Percentiles rank a stretch among this genome's conserved stretches.
Evolutionary conservation across 176 grass and related monocot genomes (phyloP).

Genomic region (Oryza meyeriana): DNA sequence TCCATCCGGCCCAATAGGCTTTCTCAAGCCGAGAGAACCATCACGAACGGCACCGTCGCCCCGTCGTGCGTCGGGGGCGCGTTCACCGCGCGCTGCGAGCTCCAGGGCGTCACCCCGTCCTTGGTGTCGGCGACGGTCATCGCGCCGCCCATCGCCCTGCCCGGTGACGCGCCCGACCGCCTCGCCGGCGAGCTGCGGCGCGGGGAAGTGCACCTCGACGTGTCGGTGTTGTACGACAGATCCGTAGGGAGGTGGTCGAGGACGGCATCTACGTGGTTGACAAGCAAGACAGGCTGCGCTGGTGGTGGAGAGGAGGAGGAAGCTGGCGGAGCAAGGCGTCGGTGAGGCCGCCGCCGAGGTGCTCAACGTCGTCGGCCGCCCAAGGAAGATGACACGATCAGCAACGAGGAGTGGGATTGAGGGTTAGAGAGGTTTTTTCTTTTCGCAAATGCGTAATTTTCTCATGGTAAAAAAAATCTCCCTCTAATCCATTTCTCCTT

Average conservation of each 20-base stretch:
- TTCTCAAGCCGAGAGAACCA: no score
- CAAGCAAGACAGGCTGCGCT: slow-evolving; percentile 48
- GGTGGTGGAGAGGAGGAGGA: slow-evolving; percentile 62
- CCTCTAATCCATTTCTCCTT: neutral
- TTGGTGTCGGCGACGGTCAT: neutral
- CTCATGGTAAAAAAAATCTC: no score
- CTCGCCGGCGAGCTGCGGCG: neutral
- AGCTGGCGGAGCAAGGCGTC: slow-evolving; percentile 43
- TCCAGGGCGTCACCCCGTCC: neutral
- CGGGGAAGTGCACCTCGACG: neutral
- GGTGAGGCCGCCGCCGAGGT: slow-evolving; percentile 40
- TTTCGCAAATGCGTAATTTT: neutral
- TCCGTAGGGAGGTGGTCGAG: slow-evolving; percentile 47
- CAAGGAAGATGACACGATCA: slow-evolving; percentile 57
- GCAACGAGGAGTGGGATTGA: slow-evolving; percentile 75
- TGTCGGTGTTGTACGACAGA: neutral
- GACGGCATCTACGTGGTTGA: slow-evolving; percentile 61
- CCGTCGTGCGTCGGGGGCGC: neutral
- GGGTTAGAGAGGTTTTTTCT: slow-evolving; percentile 20
- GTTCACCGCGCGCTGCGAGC: neutral
- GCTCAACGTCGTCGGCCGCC: slow-evolving; percentile 70
- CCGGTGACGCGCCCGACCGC: neutral
- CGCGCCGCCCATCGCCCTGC: neutral
- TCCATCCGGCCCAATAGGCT: no score
- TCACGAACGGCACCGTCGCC: neutral